Base-by-base conservation (phyloP, 2,329 filamentous ascomycete genomes). In the Phyllosticta citribraziliensis region DNA sequence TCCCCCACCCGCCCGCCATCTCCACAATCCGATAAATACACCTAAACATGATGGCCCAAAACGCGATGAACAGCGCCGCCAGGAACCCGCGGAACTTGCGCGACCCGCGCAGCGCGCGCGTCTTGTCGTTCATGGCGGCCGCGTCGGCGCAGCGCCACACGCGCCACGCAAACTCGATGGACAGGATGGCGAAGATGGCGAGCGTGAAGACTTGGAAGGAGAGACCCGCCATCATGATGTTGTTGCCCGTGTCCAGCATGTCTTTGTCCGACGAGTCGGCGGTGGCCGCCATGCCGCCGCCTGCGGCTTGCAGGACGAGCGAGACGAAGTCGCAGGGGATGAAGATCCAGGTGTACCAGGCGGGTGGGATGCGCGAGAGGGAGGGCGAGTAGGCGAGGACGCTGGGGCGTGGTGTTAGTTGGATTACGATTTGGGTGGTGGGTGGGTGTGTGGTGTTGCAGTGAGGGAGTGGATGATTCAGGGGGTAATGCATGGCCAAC, bases 171-270 rank as follows among this genome's bases (percentile, higher is more conserved):
- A 74, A 79, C 47, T 78, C 75, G 51, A 58, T 64, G 3, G 73
- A 71, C 24, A 78, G 67, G 52, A 66, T 64, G 10, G 75, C 73
- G 65, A 82, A 84, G 66, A 79, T 73, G 11, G 78, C 67, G 40
- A 82, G 70, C 0, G 81, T 79, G 11, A 76, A 75, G 27, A 86
- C 82, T 68, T 85, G 83, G 64, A 81, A 79, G 3, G 78, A 75
- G 50, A 86, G 78, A 66, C 83, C 83, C 0, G 82, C 77, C 58
- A 85, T 79, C 72, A 84, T 84, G 61, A 85, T 76, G 64, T 82
- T 71, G 58, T 81, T 79, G 5, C 82, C 82, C 5, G 27, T 20
- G 25, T 40, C 14, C 5, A 56, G 47, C 1, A 75, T 67, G 47
- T 80, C 70, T 10, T 76, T 70, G 20, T 78, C 67, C 1, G 69